A percentile compares a stretch with the other conserved stretches of the same genome.
These are phyloP conservation scores for Cyclotella cryptica DNA, from an alignment of 108 stramenopile species.

Conservation along the genomic window DNA sequence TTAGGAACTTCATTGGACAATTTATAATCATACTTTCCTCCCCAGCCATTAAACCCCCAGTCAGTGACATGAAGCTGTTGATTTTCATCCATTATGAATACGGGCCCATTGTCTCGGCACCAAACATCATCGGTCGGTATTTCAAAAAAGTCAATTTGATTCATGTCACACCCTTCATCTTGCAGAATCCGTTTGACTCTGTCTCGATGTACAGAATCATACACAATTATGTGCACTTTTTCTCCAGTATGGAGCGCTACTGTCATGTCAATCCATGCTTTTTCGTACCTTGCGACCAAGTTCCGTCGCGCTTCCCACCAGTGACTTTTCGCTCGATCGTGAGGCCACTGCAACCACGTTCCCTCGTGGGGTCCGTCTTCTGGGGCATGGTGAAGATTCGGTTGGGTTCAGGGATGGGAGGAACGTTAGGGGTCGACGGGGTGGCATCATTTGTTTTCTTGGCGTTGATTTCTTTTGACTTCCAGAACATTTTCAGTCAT, in stretches of 20 bases:
- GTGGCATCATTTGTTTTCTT: too few species aligned
- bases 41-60: slow-evolving; percentile 63
- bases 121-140: slow-evolving; percentile 55
- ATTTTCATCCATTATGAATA: slow-evolving; percentile 45
- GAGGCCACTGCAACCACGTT: slow-evolving; percentile 65
- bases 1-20: slow-evolving; percentile 31
- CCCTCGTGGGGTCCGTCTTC: slow-evolving; percentile 56
- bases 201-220: slow-evolving; percentile 24
- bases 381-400: slow-evolving; percentile 30
- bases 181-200: slow-evolving; percentile 24
- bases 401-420: not conserved
- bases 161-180: slow-evolving; percentile 27
- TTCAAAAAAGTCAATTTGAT: slow-evolving; percentile 35
- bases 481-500: too few species aligned
- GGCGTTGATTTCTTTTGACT: too few species aligned
- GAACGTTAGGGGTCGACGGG: too few species aligned
- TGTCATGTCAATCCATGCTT: slow-evolving; percentile 51
- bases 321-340: slow-evolving; percentile 19
- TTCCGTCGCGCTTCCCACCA: not conserved
- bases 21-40: slow-evolving; percentile 30
- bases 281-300: slow-evolving; percentile 40
- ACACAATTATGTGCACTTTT: slow-evolving; percentile 54
- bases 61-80: slow-evolving; percentile 24
- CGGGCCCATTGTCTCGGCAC: slow-evolving; percentile 66
- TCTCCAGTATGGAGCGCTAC: slow-evolving; percentile 47